Base-by-base conservation (phyloP, 1,284 basidiomycete species). In the Mrakiaceae sp. region DNA sequence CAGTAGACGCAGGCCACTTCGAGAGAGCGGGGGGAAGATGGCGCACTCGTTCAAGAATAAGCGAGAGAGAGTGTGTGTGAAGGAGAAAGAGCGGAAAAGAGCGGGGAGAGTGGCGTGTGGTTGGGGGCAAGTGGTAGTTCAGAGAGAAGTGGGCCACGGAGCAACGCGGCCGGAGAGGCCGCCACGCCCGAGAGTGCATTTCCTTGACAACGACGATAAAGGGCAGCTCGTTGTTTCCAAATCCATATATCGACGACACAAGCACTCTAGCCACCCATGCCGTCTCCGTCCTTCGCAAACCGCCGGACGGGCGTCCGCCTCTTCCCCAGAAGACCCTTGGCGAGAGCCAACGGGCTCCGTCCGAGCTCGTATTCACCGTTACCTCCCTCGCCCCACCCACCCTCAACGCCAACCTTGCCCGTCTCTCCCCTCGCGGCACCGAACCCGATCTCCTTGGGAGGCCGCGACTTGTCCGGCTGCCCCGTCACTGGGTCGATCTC, bases 341-440 rank as follows among this genome's bases (percentile, higher is more conserved):
- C 64, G 14, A 64, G 50, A 6, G 42, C 11, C 5, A 62, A 12
- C 16, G 64, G 59, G 12, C 48, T 58, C 49, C 60, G 52, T 3
- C 48, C 64, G 43, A 65, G 53, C 40, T 49, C 49, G 16, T 44
- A 58, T 59, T 64, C 64, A n/a, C 58, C 64, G 44, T 58, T 64
- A 14, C 62, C 64, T 5, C 60, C 54, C 0, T 47, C 48, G 40
- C 47, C 53, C 44, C 39, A 58, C n/a, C 55, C 62, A 44, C 58
- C 57, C 14, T 58, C 62, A 16, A 57, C 62, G 5, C 47, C 60
- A 7, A 57, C 62, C 44, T 46, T 44, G 40, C 12, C 39, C 40
- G 49, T 52, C 51, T 53, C 62, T 42, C 42, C 40, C 43, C 54
- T 56, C 11, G 54, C 54, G 40, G 27, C 40, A 9, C 56, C 47